Evolutionary conservation across 2,329 filamentous ascomycete genomes (phyloP).

Genomic region (Penicillium corylophilum): DNA sequence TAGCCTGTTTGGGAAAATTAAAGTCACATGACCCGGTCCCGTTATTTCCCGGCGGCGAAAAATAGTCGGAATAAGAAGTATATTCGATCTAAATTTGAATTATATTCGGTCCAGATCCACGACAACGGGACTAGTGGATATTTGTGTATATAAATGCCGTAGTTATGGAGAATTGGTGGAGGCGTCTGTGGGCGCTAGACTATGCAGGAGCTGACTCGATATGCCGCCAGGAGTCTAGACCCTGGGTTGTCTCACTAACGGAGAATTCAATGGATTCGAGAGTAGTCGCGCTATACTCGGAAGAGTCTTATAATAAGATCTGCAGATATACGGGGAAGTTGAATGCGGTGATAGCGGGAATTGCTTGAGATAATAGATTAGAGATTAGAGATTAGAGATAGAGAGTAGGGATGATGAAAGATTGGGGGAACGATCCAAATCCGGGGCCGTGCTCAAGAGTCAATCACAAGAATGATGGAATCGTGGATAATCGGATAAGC

Average conservation of each 20-base stretch:
- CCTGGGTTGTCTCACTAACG: no score
- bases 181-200: background rate
- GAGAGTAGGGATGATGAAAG: no score
- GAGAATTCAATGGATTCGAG: background rate
- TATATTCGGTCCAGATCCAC: background rate
- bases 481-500: background rate
- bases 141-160: background rate
- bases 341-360: background rate
- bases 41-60: background rate
- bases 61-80: background rate
- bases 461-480: background rate
- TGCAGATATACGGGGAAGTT: background rate
- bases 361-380: background rate
- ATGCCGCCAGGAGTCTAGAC: background rate
- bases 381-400: no score
- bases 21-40: background rate
- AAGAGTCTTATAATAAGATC: background rate
- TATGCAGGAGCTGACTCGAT: background rate
- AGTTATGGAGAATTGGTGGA: background rate
- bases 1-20: slow-evolving; percentile 4
- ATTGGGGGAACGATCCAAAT: background rate
- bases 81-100: background rate
- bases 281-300: background rate
- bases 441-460: background rate
- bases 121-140: background rate